Conservation (phyloP, 768 basidiomycete species). For the Lactifluus rugatus region DNA sequence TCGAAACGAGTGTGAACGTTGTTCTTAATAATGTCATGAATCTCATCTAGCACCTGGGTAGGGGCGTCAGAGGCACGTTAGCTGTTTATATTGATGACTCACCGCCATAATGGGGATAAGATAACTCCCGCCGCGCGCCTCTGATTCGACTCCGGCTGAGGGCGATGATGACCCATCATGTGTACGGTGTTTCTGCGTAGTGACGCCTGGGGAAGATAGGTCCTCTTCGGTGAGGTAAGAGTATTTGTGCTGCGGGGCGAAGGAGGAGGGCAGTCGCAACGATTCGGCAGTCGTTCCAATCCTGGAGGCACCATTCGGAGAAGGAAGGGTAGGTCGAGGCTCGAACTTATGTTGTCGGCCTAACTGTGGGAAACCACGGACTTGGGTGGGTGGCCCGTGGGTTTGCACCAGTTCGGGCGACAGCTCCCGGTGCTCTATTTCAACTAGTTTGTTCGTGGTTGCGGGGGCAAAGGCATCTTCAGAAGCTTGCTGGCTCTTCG, state of each 20-base stretch:
- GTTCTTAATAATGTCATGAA: constrained; percentile 5
- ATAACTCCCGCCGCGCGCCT: background rate
- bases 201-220: background rate
- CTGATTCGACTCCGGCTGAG: background rate
- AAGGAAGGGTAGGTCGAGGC: background rate
- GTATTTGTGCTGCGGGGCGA: background rate
- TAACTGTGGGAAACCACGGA: background rate
- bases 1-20: constrained; percentile 16
- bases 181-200: background rate
- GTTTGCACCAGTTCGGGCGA: background rate
- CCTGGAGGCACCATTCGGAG: background rate
- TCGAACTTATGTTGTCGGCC: background rate
- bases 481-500: background rate
- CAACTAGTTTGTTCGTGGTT: background rate
- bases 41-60: constrained; percentile 14
- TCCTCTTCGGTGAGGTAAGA: background rate
- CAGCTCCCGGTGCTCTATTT: background rate
- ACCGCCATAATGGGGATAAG: constrained; percentile 5
- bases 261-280: background rate
- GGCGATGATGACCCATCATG: background rate
- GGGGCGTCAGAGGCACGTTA: background rate
- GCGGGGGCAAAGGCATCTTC: background rate
- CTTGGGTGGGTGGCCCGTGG: background rate
- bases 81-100: background rate
- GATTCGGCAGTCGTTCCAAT: background rate